Base-by-base conservation (phyloP, 2,329 filamentous ascomycete species). In the Didymella sp. region DNA sequence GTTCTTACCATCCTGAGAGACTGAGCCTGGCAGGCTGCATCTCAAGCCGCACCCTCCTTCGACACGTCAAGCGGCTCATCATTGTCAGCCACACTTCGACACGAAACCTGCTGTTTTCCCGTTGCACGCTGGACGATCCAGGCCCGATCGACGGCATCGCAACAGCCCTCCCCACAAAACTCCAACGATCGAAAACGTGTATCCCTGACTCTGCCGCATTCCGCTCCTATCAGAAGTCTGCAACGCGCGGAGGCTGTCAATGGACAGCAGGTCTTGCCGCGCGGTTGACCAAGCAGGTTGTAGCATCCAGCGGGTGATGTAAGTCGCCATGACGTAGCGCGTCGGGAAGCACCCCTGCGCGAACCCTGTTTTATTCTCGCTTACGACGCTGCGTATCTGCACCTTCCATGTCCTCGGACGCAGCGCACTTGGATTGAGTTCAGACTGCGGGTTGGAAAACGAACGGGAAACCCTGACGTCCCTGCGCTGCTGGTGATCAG, bases 61-160 rank as follows among this genome's bases (percentile, higher is more conserved):
- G 11, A 35, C 33, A 27, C 45, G 9, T 37, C 41, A 38, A 46
- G 35, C 38, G 37, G 19, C 41, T 28, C 35, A 38, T 35, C 43
- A 38, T 15, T n/a, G 35, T 43, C 43, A 51, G 54, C 54, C 48
- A 57, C 21, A 52, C 24, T 27, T 41, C 3, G 38, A 52, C 31
- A 27, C 35, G 38, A 57, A 57, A 52, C 54, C 54, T 57, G 54
- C 15, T 57, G 43, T 49, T 38, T 24, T 49, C 30, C 43, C 19
- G 48, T 47, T 40, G 24, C 24, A 45, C 38, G 24, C 38, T 57
- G 19, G 57, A 55, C 55, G 56, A 55, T 66, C 66, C 61, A 69
- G 67, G 61, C 66, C 55, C 69, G 68, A 74, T 74, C 65, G 62
- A 63, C 68, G 47, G 55, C 45, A 37, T 56, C 61, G 67, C 68